Evolutionary conservation across 228 moss, liverwort and hornwort genomes (phyloP), one percentile per base, ranked within the genome.

Genomic region (Sphagnum magellanicum): DNA sequence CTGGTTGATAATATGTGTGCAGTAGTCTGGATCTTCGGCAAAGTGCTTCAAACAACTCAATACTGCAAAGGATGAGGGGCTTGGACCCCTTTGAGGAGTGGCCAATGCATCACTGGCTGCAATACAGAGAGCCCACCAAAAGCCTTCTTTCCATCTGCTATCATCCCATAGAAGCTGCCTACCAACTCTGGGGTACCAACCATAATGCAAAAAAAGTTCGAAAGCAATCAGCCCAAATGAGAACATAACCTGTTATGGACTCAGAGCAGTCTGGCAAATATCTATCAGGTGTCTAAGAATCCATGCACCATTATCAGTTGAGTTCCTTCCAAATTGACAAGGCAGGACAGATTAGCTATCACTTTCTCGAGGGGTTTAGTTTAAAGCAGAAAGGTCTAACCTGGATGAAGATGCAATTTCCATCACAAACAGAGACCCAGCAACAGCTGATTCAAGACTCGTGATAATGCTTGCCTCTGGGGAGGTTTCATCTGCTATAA

Each of bases 51-150:
- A 79, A 83, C 91, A 96, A 83, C 86, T 89, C 72, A 96, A 79
- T 50, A 89, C 91, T 68, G 96, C 91, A 75, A 96, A 96, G 14
- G 96, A 91, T 61, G 87, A 84, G 51, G 92, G 96, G 50, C 92
- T 89, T 57, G 96, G 91, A 76, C 96, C 96, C 74, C 91, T 83
- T 59, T 89, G 88, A 14, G 96, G 92, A 70, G 70, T 78, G 53
- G 91, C 91, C 49, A 92, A 83, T 63, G 92, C 92, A 88, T 92
- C 96, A 51, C 89, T 89, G 70, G 96, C 92, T 72, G 92, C 96
- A 50, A 79, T 75, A 78, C 89, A 92, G 5, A 96, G 81, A 63
- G 91, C 92, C 92, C 96, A 96, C 79, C 93, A 92, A 61, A 92
- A 89, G 6, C 96, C 96, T 74, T 91, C 86, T 74, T 88, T 91